Evolutionary conservation across 1,284 basidiomycete species (phyloP).

Genomic region (Austroboletus niveus): DNA sequence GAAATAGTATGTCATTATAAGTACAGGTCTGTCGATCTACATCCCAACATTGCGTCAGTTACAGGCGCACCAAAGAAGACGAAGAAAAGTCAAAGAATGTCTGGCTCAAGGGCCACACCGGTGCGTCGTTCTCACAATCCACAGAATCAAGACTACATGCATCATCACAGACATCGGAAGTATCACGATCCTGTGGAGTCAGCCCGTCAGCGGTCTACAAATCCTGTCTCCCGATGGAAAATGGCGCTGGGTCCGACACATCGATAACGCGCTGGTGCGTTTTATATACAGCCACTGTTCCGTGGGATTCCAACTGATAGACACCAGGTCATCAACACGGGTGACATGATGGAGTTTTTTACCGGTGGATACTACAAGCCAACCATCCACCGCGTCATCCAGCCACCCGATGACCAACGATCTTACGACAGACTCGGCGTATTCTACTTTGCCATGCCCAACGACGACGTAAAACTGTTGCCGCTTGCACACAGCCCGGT

Average conservation of each 20-base stretch:
- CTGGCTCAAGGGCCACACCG: slow-evolving; percentile 1
- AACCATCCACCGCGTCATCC: slow-evolving; percentile 44
- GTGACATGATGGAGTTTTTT: slow-evolving; percentile 55
- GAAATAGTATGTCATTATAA: slow-evolving; percentile 7
- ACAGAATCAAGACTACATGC: not conserved
- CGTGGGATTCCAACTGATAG: not conserved
- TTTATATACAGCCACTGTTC: not conserved
- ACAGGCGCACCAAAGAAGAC: slow-evolving; percentile 9
- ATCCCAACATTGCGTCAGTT: not conserved
- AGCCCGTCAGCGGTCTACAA: slow-evolving; percentile 56
- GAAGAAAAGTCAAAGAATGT: slow-evolving; percentile 1
- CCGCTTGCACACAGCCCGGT: slow-evolving; percentile 32
- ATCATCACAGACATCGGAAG: slow-evolving; percentile 44
- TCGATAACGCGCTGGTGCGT: slow-evolving; percentile 39
- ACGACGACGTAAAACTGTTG: slow-evolving; percentile 31
- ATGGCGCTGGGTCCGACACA: slow-evolving; percentile 58
- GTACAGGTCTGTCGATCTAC: not conserved
- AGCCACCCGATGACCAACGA: slow-evolving; percentile 42
- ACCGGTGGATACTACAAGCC: slow-evolving; percentile 49
- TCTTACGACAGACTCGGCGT: slow-evolving; percentile 39
- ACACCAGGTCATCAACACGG: slow-evolving; percentile 46
- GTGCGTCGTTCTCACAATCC: not conserved
- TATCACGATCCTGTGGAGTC: slow-evolving; percentile 58
- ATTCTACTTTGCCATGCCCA: slow-evolving; percentile 40
- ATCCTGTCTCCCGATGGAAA: slow-evolving; percentile 47